Conservation (phyloP, 2,329 filamentous ascomycete species). For the Truncatella angustata region DNA sequence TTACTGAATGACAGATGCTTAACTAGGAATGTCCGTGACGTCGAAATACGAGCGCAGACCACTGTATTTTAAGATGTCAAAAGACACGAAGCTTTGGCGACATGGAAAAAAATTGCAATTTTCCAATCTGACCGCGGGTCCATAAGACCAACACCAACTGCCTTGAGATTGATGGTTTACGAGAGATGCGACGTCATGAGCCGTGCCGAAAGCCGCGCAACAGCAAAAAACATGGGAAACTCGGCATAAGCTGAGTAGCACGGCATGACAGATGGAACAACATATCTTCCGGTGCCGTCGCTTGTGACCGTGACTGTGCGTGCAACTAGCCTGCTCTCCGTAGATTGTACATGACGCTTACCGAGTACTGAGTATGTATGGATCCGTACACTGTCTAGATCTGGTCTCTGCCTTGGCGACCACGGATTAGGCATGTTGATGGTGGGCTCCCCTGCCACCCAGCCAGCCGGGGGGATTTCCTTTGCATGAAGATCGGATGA, state of each 20-base stretch:
- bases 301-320: too few relatives aligned
- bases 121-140: conserved; percentile 1
- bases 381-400: too few relatives aligned
- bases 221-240: background rate
- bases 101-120: background rate
- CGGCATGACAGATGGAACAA: background rate
- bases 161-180: background rate
- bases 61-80: background rate
- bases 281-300: background rate
- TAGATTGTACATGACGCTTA: too few relatives aligned
- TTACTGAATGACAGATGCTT: background rate
- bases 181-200: background rate
- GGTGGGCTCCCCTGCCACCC: too few relatives aligned
- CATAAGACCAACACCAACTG: background rate
- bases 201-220: conserved; percentile 4
- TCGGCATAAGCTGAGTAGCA: background rate
- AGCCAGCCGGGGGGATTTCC: too few relatives aligned
- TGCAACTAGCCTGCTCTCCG: too few relatives aligned
- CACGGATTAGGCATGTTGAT: too few relatives aligned
- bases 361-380: too few relatives aligned
- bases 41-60: conserved; percentile 2
- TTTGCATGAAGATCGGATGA: background rate
- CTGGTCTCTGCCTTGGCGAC: too few relatives aligned
- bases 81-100: background rate
- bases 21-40: background rate